Conservation (phyloP, 768 basidiomycete species). For the Tulasnella calospora region DNA sequence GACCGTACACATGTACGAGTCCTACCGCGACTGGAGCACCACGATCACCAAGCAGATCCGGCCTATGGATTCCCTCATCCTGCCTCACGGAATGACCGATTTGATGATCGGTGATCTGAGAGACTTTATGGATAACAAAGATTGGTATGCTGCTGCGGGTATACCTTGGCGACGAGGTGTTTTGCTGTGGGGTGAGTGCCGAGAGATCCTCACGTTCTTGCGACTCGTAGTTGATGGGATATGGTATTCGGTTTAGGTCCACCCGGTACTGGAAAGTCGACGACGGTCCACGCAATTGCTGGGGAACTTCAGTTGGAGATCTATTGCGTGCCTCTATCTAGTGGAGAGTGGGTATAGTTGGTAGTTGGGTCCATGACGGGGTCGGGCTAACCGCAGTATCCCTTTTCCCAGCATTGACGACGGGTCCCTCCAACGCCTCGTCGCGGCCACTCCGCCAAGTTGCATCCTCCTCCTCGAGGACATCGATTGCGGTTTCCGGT, state of each 20-base stretch:
- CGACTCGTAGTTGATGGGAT: background rate
- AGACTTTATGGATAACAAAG: conserved; percentile 48
- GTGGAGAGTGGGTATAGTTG: background rate
- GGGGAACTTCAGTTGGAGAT: conserved; percentile 87
- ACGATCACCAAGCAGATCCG: conserved; percentile 85
- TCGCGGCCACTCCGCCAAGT: conserved; percentile 78
- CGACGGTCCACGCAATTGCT: conserved; percentile 76
- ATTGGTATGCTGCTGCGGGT: conserved; percentile 70
- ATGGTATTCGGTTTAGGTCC: background rate
- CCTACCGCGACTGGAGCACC: conserved; percentile 66
- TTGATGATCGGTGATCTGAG: conserved; percentile 76
- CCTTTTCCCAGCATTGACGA: conserved; percentile 54
- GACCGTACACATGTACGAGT: conserved; percentile 85
- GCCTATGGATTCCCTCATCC: conserved; percentile 80
- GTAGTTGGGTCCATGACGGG: no score
- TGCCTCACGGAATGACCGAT: conserved; percentile 84
- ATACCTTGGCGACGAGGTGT: conserved; percentile 80
- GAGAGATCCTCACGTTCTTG: background rate
- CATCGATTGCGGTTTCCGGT: conserved; percentile 80
- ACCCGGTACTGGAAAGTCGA: conserved; percentile 41
- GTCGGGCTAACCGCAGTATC: background rate
- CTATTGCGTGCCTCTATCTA: conserved; percentile 78
- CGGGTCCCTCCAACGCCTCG: conserved; percentile 74
- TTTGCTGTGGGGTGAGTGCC: conserved; percentile 38
- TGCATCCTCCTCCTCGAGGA: conserved; percentile 90